Evolutionary conservation across 371 early-diverging fungal genomes (phyloP), one percentile per base, ranked within the genome.

Genomic region (Mortierella sp.): DNA sequence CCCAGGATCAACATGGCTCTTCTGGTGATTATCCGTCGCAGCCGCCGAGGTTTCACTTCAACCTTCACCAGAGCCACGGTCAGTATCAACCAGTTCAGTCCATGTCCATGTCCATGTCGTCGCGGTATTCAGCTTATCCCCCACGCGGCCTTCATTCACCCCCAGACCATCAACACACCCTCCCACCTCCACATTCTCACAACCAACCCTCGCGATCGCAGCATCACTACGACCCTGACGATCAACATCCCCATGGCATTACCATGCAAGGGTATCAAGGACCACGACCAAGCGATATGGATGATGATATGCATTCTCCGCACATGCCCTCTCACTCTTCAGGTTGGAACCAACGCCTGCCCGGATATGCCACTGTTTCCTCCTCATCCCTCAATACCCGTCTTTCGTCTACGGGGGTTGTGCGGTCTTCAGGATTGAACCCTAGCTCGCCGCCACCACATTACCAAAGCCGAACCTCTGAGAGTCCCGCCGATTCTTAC

Each of bases 211-310:
- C 55, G 19, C 58, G 34, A 10, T 47, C 41, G 10, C 50, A 52
- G 24, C 55, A 57, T n/a, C 66, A 56, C 16, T 54, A 58, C 26
- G 51, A 56, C 27, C 53, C 30, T 6, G 53, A 53, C 14, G 58
- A 63, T 26, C 58, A 58, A 3, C 62, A 70, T 24, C 60, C 73
- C 0, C 61, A 58, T 2, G 56, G 50, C 8, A 68, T 68, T 54
- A 69, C 69, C 10, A 68, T 73, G 74, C 68, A 67, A 23, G 73
- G 73, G 8, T 68, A 73, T n/a, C 74, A 73, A 38, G 66, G 58
- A 31, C 52, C 48, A 23, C 56, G 60, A 2, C 10, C 55, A 13
- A 51, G 41, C 41, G 70, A 70, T 46, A 59, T 66, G 60, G 78
- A 74, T 14, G 76, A 76, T 19, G 27, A 30, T 27, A 49, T 65